Conservation (phyloP, 2,329 filamentous ascomycete genomes). For the Diaporthe eres region DNA sequence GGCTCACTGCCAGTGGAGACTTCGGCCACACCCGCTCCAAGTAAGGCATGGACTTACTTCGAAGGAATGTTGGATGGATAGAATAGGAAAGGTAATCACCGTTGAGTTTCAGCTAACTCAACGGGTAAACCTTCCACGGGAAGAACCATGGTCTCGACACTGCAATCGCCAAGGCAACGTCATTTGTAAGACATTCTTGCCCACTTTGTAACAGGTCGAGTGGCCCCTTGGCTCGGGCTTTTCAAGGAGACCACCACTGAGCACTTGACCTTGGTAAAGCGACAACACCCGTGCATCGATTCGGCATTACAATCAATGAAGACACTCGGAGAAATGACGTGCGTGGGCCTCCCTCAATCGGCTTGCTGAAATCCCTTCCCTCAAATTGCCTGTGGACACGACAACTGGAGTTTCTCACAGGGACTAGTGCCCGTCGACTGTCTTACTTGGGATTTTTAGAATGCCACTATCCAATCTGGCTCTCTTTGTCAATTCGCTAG, state of each 20-base stretch:
- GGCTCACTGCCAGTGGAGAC: neutral
- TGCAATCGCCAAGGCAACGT: too few species aligned
- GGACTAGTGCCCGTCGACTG: neutral
- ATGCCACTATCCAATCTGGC: neutral
- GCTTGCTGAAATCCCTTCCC: neutral
- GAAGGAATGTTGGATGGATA: neutral
- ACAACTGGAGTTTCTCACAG: neutral
- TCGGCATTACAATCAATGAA: neutral
- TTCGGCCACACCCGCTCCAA: neutral
- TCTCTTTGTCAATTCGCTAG: neutral
- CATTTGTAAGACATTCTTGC: neutral
- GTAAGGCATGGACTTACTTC: neutral
- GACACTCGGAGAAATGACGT: too few species aligned
- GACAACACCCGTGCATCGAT: neutral
- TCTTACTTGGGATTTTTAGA: neutral
- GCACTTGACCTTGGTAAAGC: neutral
- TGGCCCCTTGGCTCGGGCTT: neutral
- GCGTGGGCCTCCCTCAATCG: too few species aligned
- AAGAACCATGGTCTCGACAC: neutral
- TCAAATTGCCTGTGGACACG: neutral
- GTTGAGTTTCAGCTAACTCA: conserved; percentile 15
- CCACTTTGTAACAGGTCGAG: neutral
- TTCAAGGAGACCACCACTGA: rapidly evolving
- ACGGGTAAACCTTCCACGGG: neutral
- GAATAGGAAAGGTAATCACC: neutral